A percentile compares a stretch with the other conserved stretches of the same genome.
These are phyloP conservation scores for Amaranthus tricolor DNA, from an alignment of 179 eudicot genomes.

Conservation along the genomic window DNA sequence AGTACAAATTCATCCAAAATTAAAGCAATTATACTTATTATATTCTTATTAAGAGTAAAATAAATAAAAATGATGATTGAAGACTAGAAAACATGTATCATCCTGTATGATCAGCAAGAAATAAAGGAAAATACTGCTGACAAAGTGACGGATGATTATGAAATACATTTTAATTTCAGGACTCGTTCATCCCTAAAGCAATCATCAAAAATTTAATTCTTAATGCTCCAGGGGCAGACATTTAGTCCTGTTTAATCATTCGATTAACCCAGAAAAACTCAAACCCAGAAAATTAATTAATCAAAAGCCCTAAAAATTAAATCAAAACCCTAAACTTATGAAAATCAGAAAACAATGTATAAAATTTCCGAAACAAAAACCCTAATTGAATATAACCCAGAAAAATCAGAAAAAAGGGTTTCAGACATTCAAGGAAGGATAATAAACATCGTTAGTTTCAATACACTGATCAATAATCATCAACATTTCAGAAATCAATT, in stretches of 20 bases:
- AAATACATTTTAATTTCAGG: neutral
- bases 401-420: neutral
- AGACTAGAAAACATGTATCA: neutral
- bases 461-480: conserved; percentile 1
- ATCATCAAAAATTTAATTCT: neutral
- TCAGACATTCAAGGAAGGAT: conserved; percentile 42
- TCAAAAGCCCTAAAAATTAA: too few relatives aligned
- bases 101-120: conserved; percentile 11
- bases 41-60: too few relatives aligned
- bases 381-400: neutral
- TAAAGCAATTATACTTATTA: too few relatives aligned
- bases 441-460: conserved; percentile 25
- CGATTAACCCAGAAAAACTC: too few relatives aligned
- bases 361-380: neutral
- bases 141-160: conserved; percentile 8
- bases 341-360: too few relatives aligned
- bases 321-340: too few relatives aligned
- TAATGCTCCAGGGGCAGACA: neutral
- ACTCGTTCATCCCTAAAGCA: conserved; percentile 4
- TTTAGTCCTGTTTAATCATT: neutral
- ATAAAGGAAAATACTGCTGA: neutral
- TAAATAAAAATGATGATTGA: too few relatives aligned
- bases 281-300: too few relatives aligned
- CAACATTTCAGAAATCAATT: too few relatives aligned
- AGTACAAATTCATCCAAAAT: too few relatives aligned